A percentile compares a stretch with the other conserved stretches of the same genome.
Evolutionary conservation across 192 early-diverging fungal genomes (phyloP).

Genomic region (Haplosporangium gracile): DNA sequence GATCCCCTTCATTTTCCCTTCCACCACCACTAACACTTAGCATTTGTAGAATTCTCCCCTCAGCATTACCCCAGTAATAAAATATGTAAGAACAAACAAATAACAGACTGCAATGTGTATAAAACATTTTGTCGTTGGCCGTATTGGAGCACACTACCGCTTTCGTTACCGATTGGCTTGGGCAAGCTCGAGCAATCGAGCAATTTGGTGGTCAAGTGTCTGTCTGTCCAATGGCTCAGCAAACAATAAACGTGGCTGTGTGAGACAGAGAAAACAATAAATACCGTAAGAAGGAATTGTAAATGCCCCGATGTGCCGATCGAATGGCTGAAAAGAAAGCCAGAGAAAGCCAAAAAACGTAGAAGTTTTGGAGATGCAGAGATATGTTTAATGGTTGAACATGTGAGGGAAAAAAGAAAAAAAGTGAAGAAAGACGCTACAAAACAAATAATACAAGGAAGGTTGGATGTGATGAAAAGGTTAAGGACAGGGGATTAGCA

Average conservation of each 20-base stretch:
- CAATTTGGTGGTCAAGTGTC: background rate
- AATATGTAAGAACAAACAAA: background rate
- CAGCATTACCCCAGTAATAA: background rate
- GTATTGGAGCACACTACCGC: background rate
- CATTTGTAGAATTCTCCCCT: constrained; percentile 2
- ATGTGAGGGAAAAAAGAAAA: background rate
- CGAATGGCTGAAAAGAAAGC: no score
- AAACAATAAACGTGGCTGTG: background rate
- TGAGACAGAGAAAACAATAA: background rate
- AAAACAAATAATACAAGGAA: constrained; percentile 18
- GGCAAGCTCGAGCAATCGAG: no score
- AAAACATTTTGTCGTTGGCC: background rate
- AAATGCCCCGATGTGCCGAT: no score
- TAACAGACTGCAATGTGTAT: background rate
- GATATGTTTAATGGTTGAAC: constrained; percentile 17
- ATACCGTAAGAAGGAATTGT: no score
- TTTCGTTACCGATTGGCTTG: background rate
- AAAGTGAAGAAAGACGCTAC: constrained; percentile 3
- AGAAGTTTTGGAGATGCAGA: background rate
- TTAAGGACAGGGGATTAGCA: background rate
- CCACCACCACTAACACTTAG: background rate
- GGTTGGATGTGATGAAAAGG: background rate
- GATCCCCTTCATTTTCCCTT: background rate
- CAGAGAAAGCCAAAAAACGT: background rate
- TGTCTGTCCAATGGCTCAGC: background rate